Conservation (phyloP, 192 early-diverging fungal genomes). For the Podila clonocystis region DNA sequence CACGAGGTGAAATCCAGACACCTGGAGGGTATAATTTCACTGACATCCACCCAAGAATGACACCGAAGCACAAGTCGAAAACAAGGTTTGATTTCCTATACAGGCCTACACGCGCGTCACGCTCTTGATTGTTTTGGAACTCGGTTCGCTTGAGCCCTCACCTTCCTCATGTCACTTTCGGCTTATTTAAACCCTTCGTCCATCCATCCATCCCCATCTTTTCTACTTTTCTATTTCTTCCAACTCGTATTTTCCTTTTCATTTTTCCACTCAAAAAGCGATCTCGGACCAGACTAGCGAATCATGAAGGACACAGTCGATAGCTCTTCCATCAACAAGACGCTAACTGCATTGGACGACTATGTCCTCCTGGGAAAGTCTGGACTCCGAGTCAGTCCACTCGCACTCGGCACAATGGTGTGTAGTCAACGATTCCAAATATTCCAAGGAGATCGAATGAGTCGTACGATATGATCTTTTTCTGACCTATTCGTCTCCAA, state of each 20-base stretch:
- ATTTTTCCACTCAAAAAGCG: background rate
- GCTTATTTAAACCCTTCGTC: background rate
- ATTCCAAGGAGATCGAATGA: background rate
- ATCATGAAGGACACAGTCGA: slow-evolving; percentile 41
- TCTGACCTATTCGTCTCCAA: background rate
- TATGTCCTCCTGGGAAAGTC: slow-evolving; percentile 50
- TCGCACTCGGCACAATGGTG: slow-evolving; percentile 53
- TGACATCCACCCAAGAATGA: too few relatives aligned
- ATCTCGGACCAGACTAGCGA: background rate
- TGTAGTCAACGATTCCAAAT: background rate
- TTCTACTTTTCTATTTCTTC: background rate
- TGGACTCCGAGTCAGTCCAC: slow-evolving; percentile 52
- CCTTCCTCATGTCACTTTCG: background rate
- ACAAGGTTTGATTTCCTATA: too few relatives aligned
- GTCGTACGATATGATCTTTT: background rate
- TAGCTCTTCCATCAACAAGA: slow-evolving; percentile 18
- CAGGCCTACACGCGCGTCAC: too few relatives aligned
- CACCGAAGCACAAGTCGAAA: too few relatives aligned
- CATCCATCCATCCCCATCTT: background rate
- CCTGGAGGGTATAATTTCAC: too few relatives aligned
- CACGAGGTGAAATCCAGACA: too few relatives aligned
- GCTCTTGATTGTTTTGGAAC: too few relatives aligned
- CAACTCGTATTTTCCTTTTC: background rate
- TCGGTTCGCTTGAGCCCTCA: too few relatives aligned
- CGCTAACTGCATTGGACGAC: slow-evolving; percentile 40